Evolutionary conservation across 2,329 filamentous ascomycete genomes (phyloP), one percentile per base, ranked within the genome.

Genomic region (Epichloe bromicola): DNA sequence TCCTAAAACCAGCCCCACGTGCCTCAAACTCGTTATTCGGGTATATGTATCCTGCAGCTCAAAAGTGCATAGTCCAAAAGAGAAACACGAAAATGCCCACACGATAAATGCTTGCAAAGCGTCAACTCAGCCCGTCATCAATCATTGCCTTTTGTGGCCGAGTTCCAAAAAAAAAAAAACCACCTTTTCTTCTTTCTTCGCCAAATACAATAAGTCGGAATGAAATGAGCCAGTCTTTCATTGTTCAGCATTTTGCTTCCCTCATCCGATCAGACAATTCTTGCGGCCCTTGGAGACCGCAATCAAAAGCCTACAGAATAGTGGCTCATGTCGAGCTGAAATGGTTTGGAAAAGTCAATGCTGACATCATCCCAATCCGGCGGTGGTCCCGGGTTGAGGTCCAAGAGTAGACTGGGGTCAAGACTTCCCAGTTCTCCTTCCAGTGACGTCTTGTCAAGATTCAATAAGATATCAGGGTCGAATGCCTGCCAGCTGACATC

Each of bases 331-430:
- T 81, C 76, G 50, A 82, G 65, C 55, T 69, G 59, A 54, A 79
- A 77, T 0, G 74, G 70, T 61, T 80, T 79, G 49, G 67, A 67
- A 55, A 78, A 76, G 58, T 77, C 72, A 1, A 63, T 60, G 4
- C 69, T 60, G 38, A 75, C 60, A n/a, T 79, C 74, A 37, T 79
- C 76, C 72, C 75, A 76, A 52, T 68, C 63, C 7, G 64, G 57
- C 42, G 56, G 53, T n/a, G 59, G 57, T 4, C 53, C 52, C 5
- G 51, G 52, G 20, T 58, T 39, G 15, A 57, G 50, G 30, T 65
- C 58, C 34, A 64, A 45, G 11, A 68, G 51, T n/a, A 62, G 43
- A 34, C 57, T 55, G n/a, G 65, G 58, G 42, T 68, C 60, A 19
- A 64, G 50, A 6, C 63, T 65, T 7, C 39, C 51, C 45, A 54